phyloP scores from a whole-genome alignment of 306 rosid genomes.

The Quercus bicolor region DNA sequence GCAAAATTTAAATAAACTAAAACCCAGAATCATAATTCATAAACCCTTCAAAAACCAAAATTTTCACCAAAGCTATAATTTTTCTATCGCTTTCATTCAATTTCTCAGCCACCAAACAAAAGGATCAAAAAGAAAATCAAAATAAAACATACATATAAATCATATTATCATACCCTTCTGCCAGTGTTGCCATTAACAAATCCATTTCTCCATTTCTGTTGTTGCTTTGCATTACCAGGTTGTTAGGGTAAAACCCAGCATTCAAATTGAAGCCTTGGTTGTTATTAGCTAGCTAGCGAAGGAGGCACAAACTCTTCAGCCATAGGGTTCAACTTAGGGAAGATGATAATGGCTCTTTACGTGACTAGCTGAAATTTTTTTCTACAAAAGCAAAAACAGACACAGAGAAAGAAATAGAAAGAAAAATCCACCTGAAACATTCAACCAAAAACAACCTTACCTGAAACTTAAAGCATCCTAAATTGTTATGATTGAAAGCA shows the following conservation, averaged over 20 bases:
- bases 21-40: background rate
- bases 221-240: conserved; percentile 40
- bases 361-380: no score
- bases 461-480: no score
- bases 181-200: conserved; percentile 32
- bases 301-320: conserved; percentile 98
- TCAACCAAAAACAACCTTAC: no score
- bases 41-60: conserved; percentile 21
- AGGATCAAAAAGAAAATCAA: background rate
- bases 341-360: background rate
- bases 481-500: background rate
- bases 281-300: conserved; percentile 44
- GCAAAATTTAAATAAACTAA: background rate
- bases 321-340: conserved; percentile 95
- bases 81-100: background rate
- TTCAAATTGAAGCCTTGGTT: conserved; percentile 37
- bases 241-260: conserved; percentile 50
- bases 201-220: conserved; percentile 38
- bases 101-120: conserved; percentile 4
- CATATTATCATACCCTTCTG: conserved; percentile 50
- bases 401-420: no score
- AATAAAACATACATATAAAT: background rate
- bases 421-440: no score
- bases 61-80: background rate
- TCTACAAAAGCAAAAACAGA: no score